phyloP scores from a whole-genome alignment of 176 grass and related monocot genomes.

The Oryza rufipogon region DNA sequence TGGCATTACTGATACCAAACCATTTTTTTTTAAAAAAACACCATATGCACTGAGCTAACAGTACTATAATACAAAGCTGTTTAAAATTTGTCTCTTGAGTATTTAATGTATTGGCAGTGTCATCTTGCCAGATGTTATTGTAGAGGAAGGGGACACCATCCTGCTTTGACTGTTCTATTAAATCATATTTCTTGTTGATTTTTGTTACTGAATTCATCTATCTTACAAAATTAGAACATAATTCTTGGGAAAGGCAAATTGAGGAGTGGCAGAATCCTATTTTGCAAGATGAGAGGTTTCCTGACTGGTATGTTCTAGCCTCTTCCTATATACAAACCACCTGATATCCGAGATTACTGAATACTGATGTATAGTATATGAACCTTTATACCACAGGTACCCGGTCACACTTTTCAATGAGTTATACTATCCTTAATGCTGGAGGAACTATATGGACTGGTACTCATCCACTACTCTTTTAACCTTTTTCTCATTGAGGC shows the following conservation, averaged over 20 bases:
- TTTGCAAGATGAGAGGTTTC: conserved; percentile 80
- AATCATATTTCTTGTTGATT: conserved; percentile 29
- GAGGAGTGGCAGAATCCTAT: conserved; percentile 94
- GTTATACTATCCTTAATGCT: conserved; percentile 98
- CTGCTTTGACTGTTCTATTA: conserved; percentile 36
- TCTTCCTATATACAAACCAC: not conserved
- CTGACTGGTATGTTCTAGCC: conserved; percentile 63
- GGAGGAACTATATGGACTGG: conserved; percentile 99
- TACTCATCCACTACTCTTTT: conserved; percentile 29
- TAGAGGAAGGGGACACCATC: conserved; percentile 19
- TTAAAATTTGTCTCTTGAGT: not conserved
- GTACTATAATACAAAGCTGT: not conserved
- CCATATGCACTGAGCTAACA: not conserved
- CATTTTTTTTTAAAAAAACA: not conserved
- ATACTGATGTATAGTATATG: conserved; percentile 36
- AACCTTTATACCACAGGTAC: conserved; percentile 70
- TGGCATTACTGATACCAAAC: not conserved
- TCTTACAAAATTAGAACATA: conserved; percentile 59
- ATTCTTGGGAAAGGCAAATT: conserved; percentile 86
- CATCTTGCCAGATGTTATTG: not conserved
- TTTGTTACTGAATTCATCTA: conserved; percentile 27
- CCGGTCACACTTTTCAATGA: conserved; percentile 96
- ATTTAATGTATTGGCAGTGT: not conserved
- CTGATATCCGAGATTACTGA: conserved; percentile 18
- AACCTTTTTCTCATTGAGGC: conserved; percentile 6